These are phyloP conservation scores for Beauveria rudraprayagi DNA, from an alignment of 2,329 filamentous ascomycete genomes.

Conservation along the genomic window DNA sequence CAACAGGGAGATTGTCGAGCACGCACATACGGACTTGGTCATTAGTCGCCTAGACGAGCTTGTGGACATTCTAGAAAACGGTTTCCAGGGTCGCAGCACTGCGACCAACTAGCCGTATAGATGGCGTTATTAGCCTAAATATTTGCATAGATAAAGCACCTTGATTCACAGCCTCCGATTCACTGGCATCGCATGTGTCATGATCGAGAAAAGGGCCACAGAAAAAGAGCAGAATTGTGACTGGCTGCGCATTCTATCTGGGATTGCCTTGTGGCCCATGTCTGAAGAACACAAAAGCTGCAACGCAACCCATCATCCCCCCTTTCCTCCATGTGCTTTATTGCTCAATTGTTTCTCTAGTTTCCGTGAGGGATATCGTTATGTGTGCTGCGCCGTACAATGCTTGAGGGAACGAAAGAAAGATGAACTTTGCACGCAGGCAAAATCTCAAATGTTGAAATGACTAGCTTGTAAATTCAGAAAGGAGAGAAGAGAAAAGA, in stretches of 20 bases:
- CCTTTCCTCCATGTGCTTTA: background rate
- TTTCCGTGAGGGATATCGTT: constrained; percentile 9
- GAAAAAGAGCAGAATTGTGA: background rate
- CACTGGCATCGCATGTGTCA: background rate
- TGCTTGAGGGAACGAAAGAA: constrained; percentile 6
- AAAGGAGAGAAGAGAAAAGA: background rate
- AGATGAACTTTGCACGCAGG: constrained; percentile 3
- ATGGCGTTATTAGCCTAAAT: no score
- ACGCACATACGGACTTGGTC: constrained; percentile 70
- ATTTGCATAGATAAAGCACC: background rate
- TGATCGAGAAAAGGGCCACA: background rate
- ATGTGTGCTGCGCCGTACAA: constrained; percentile 11
- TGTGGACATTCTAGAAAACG: constrained; percentile 63
- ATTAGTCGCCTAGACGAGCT: constrained; percentile 68
- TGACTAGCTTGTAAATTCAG: background rate
- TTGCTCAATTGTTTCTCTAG: background rate
- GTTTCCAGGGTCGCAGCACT: constrained; percentile 52
- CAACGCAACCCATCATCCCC: background rate
- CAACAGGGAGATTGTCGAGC: constrained; percentile 61
- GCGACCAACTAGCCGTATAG: background rate
- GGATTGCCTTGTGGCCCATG: constrained; percentile 6
- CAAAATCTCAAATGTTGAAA: constrained; percentile 1
- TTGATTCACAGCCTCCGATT: background rate
- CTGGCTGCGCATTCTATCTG: constrained; percentile 9
- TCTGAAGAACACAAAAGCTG: constrained; percentile 4